phyloP scores from a whole-genome alignment of 2,329 filamentous ascomycete genomes.

The Diatrype stigma region DNA sequence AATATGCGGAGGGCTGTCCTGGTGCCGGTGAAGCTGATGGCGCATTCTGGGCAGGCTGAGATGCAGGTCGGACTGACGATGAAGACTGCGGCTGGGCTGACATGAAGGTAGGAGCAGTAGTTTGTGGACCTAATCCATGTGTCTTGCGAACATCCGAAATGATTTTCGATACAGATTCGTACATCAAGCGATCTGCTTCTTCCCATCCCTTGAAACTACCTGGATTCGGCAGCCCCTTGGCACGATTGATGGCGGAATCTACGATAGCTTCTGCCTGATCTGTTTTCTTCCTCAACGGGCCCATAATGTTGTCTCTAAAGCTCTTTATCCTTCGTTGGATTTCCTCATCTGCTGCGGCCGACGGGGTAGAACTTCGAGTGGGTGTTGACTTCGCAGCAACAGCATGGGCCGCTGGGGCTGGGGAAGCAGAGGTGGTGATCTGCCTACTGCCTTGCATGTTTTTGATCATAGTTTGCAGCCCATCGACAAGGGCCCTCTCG shows the following conservation, averaged over 20 bases:
- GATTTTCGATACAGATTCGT: conserved; percentile 26
- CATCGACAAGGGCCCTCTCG: conserved; percentile 23
- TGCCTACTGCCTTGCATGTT: conserved; percentile 22
- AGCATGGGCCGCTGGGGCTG: conserved; percentile 11
- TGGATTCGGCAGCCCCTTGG: conserved; percentile 24
- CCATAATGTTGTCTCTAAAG: conserved; percentile 28
- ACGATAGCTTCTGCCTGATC: conserved; percentile 27
- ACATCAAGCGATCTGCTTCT: conserved; percentile 26
- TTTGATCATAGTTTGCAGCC: conserved; percentile 25
- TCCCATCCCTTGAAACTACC: conserved; percentile 26
- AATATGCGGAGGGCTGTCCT: conserved; percentile 12
- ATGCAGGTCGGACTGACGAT: conserved; percentile 12
- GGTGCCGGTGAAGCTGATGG: conserved; percentile 21
- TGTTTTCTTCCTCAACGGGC: conserved; percentile 24
- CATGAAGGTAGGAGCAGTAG: conserved; percentile 10
- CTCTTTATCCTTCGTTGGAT: conserved; percentile 25
- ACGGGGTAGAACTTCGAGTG: conserved; percentile 21
- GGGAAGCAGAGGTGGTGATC: conserved; percentile 22
- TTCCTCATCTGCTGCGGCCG: conserved; percentile 20
- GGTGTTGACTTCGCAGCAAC: conserved; percentile 17
- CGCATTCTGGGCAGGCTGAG: conserved; percentile 11
- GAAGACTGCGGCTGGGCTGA: conserved; percentile 6
- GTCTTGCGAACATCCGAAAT: conserved; percentile 25
- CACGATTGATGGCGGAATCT: conserved; percentile 28
- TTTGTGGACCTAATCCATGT: conserved; percentile 14